phyloP scores from a whole-genome alignment of 495 filamentous ascomycete species.

The Penicillium paxilli region DNA sequence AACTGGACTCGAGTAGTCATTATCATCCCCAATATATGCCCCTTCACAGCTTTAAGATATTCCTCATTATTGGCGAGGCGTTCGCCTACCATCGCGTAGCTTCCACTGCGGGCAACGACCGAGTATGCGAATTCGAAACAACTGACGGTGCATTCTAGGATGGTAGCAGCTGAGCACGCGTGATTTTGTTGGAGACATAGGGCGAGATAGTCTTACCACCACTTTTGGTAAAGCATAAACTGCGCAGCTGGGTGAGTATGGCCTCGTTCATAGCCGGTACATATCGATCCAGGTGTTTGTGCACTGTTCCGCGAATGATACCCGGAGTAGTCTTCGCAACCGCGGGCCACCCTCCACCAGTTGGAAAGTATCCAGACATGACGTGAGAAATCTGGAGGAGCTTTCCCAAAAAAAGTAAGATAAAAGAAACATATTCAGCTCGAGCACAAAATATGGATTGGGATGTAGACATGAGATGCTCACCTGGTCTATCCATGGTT shows the following conservation, averaged over 20 bases:
- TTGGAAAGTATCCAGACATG: conserved; percentile 29
- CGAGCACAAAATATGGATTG: too few species aligned
- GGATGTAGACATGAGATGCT: background rate
- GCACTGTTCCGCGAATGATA: conserved; percentile 21
- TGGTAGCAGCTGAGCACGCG: background rate
- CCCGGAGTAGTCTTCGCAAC: conserved; percentile 27
- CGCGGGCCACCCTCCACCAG: conserved; percentile 21
- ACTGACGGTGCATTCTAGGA: conserved; percentile 16
- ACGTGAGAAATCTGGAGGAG: conserved; percentile 28
- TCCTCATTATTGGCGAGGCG: conserved; percentile 22
- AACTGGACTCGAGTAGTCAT: conserved; percentile 25
- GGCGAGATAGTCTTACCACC: conserved; percentile 6
- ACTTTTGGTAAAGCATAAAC: conserved; percentile 1
- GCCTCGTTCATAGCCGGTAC: conserved; percentile 21
- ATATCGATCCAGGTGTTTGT: conserved; percentile 22
- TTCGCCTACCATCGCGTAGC: conserved; percentile 21
- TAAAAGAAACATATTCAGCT: too few species aligned
- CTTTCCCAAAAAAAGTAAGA: conserved; percentile 1
- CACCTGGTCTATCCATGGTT: conserved; percentile 32
- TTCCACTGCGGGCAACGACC: conserved; percentile 25
- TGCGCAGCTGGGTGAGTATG: conserved; percentile 16
- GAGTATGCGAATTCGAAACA: conserved; percentile 29
- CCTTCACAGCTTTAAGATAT: conserved; percentile 25
- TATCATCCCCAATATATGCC: conserved; percentile 29
- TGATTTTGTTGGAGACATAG: background rate